Percentiles rank a stretch among this genome's conserved stretches.
Conservation (phyloP, 768 basidiomycete genomes). For the Mycena olivaceomarginata region DNA sequence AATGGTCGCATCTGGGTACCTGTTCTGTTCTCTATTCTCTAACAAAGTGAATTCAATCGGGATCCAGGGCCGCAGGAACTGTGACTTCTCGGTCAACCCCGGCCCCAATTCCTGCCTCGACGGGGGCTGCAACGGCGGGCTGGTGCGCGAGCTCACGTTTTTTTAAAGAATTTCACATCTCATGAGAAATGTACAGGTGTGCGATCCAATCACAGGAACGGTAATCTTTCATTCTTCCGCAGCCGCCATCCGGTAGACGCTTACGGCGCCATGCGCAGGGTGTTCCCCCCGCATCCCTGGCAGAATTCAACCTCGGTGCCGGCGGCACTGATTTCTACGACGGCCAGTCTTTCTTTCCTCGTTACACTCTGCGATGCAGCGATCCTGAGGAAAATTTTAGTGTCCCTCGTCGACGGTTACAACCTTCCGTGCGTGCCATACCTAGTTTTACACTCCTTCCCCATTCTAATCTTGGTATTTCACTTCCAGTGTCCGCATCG, state of each 20-base stretch:
- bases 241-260: background rate
- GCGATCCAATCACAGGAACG: conserved; percentile 2
- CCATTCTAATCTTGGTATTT: background rate
- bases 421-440: conserved; percentile 22
- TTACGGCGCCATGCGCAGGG: background rate
- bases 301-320: conserved; percentile 78
- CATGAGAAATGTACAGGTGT: background rate
- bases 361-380: background rate
- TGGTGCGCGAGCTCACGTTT: background rate
- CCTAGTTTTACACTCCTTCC: background rate
- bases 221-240: background rate
- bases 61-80: background rate
- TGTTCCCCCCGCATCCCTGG: conserved; percentile 73
- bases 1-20: conserved; percentile 4
- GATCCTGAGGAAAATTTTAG: background rate
- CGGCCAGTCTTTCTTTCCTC: background rate
- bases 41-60: background rate
- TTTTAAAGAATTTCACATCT: background rate
- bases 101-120: background rate
- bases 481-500: conserved; percentile 22
- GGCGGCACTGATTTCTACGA: conserved; percentile 71
- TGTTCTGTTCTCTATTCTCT: background rate
- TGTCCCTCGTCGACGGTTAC: conserved; percentile 32
- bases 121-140: background rate
- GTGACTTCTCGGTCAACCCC: conserved; percentile 3